Base-by-base conservation (phyloP, 768 basidiomycete species). In the Amanita polypyramis region DNA sequence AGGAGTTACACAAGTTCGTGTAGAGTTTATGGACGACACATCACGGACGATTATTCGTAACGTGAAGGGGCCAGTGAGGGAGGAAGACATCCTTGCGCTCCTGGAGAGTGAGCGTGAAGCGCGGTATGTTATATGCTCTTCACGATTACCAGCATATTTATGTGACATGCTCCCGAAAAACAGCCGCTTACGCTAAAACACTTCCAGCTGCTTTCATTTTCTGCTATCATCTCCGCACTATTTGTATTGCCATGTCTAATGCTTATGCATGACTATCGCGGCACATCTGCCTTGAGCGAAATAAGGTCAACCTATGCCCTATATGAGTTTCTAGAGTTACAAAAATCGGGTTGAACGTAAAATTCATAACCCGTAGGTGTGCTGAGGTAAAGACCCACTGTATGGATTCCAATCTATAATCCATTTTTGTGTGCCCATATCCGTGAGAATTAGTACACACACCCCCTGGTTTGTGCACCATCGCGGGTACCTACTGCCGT, bases 41-140 rank as follows among this genome's bases (percentile, higher is more conserved):
- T 80, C 82, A 55, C 87, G 95, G 60, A 85, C 89, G 56, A 96
- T 99, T 69, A 95, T 97, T 69, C 89, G 95, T 45, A 99, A 99
- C 73, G 95, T 98, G 57, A 98, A 98, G 70, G 96, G 96, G 0
- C 95, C 96, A 52, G 94, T 98, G 51, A 75, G 90, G 54, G 86
- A 92, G 70, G 80, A 93, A 67, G 96, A 99, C 66, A 96, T 98
- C 62, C 77, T 99, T 53, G 92, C 94, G 57, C 75, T 99, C 56
- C 75, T 98, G 62, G 96, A 99, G 76, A 87, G 86, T 65, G 96
- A 99, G 72, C 90, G 96, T 70, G 96, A 99, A 76, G 96, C 96
- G 60, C 90, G 96, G 96, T 96, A 62, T 60, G 91, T 80, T 33
- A 49, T 51, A 42, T 55, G 49, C 49, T 51, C 25, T 53, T 29